phyloP scores from a whole-genome alignment of 164 flowering plant species.

The Nelumbo lutea region DNA sequence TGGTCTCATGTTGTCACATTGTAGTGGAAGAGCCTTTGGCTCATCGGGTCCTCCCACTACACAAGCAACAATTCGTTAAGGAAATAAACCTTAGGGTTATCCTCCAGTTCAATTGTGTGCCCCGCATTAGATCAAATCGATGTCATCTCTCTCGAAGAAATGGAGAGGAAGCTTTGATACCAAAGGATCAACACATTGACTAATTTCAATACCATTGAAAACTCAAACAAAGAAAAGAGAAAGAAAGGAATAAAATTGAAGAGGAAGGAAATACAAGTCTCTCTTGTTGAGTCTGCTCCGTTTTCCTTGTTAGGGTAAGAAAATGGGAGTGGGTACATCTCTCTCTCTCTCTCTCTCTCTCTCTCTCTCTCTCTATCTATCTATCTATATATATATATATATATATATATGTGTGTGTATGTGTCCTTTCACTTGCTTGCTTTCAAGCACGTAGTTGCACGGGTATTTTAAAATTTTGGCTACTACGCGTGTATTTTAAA shows the following conservation, averaged over 20 bases:
- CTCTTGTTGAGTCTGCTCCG: too few species aligned
- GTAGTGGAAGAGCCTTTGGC: constrained; percentile 67
- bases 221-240: not conserved
- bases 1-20: constrained; percentile 77
- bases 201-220: not conserved
- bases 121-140: constrained; percentile 8
- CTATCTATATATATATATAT: too few species aligned
- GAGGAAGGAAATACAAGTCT: constrained; percentile 3
- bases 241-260: not conserved
- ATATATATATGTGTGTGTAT: too few species aligned
- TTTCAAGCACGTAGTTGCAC: too few species aligned
- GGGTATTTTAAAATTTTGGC: too few species aligned
- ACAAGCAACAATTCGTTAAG: constrained; percentile 37
- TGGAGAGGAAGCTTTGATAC: constrained; percentile 47
- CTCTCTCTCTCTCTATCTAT: too few species aligned
- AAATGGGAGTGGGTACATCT: too few species aligned
- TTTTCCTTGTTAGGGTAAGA: too few species aligned
- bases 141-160: constrained; percentile 26
- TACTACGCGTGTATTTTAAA: too few species aligned
- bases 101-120: not conserved
- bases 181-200: constrained; percentile 14
- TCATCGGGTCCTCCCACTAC: constrained; percentile 78
- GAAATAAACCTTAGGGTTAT: constrained; percentile 20
- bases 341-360: too few species aligned
- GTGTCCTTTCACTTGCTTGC: too few species aligned